Base-by-base conservation (phyloP, 2,329 filamentous ascomycete genomes). In the Mollisia scopiformis region DNA sequence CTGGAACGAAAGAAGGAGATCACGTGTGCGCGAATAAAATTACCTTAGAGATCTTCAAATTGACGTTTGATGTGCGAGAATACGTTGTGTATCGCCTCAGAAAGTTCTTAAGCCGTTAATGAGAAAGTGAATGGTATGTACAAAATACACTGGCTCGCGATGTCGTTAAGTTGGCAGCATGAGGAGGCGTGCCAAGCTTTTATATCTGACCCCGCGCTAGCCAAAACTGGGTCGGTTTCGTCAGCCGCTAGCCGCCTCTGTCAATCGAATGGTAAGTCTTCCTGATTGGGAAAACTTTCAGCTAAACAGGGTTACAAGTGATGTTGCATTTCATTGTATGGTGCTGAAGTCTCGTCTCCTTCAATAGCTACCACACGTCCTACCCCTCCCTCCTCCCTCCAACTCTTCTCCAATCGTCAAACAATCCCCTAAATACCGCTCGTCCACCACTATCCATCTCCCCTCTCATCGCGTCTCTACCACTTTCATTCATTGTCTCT, bases 361-460 rank as follows among this genome's bases (percentile, higher is more conserved):
- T n/a, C n/a, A n/a, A n/a, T n/a, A n/a, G n/a, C n/a, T n/a, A n/a
- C n/a, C n/a, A n/a, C n/a, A n/a, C n/a, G n/a, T n/a, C 41, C 7
- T 35, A 23, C 23, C 39, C 5, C 39, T 47, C 43, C 25, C 23
- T 47, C 85, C 86, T 88, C 77, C 86, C 87, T 43, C 85, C 85
- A 76, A 87, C 88, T 74, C 80, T 84, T 71, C 79, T 78, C 71
- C 86, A 89, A 72, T 82, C 77, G 69, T 80, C 83, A 64, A 82
- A 87, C 77, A 88, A 76, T 61, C 83, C 81, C 65, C 78, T 78
- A 72, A 88, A 79, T 28, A 89, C 80, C 0, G 82, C 85, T 62
- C 86, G 76, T 6, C 85, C 86, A 65, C 81, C 84, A 3, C 75
- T 77, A 69, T 88, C 86, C 74, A 88, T 79, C 65, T 88, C 86